Evolutionary conservation across 768 basidiomycete species (phyloP), one percentile per base, ranked within the genome.

Genomic region (Rhodotorula paludigena): DNA sequence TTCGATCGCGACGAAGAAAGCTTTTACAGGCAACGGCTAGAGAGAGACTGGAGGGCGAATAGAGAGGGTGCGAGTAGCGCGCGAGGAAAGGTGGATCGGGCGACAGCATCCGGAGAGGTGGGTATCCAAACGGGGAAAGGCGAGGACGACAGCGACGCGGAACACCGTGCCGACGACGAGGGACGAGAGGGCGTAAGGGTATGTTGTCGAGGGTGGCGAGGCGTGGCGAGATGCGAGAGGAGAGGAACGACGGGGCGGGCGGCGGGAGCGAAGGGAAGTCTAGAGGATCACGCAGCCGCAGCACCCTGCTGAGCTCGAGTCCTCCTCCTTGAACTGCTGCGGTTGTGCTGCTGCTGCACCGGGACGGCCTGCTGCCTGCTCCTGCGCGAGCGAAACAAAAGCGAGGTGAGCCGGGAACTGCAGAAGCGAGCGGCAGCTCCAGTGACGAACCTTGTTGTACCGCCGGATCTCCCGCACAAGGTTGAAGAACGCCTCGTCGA

Each of bases 401-500:
- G 10, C 25, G 3, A 8, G 5, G 21, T 23, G 33, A n/a, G 57
- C 4, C 6, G 21, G 21, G 25, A n/a, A n/a, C n/a, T n/a, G n/a
- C n/a, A 21, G 36, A n/a, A 47, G 20, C 7, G 36, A 39, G 32
- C n/a, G 35, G 1, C 14, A 21, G 30, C 18, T 2, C 23, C 23
- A 28, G 32, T 35, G 7, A n/a, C 79, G 63, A 60, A 81, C 81
- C 76, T 77, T 76, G 69, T 81, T 78, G 69, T 80, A 79, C 64
- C 76, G 77, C 56, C 80, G 66, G 39, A 82, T 80, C 55, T 79
- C 73, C 41, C 80, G 76, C 52, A 81, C 80, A 42, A 82, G 76
- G 59, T 79, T 75, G 48, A 73, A 68, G 71, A 82, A 82, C 25
- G 80, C 80, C 47, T 81, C 77, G 67, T 82, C 81, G 47, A 82